Conservation (phyloP, 257 asterid genomes). For the Ajuga chamaepitys region DNA sequence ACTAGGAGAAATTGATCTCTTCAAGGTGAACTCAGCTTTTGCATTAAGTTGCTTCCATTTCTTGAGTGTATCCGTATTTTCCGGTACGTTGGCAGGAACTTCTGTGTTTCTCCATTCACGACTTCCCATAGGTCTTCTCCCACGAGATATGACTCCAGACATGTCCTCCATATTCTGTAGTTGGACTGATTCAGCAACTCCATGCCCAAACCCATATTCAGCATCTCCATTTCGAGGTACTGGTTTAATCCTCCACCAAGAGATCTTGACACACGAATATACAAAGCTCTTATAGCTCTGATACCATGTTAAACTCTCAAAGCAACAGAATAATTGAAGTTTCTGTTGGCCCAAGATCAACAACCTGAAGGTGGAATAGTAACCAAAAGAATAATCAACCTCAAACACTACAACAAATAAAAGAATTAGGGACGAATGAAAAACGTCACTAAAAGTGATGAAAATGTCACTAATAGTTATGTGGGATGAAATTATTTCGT, state of each 20-base stretch:
- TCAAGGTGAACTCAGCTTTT: not conserved
- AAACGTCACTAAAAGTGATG: too few relatives aligned
- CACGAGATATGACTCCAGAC: too few relatives aligned
- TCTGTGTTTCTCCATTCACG: conserved; percentile 1
- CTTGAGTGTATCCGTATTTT: not conserved
- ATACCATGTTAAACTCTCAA: not conserved
- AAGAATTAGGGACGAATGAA: too few relatives aligned
- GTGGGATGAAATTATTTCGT: too few relatives aligned
- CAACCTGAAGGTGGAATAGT: too few relatives aligned
- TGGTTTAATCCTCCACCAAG: not conserved
- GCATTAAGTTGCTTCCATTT: conserved; percentile 4
- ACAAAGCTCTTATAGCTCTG: not conserved
- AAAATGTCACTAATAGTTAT: too few relatives aligned
- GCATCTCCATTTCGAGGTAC: not conserved
- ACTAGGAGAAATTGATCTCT: not conserved
- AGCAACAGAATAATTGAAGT: too few relatives aligned
- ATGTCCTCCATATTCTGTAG: conserved; percentile 11
- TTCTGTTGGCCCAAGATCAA: too few relatives aligned
- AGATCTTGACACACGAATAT: not conserved
- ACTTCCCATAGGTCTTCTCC: conserved; percentile 4
- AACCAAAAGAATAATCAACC: too few relatives aligned
- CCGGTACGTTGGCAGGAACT: too few relatives aligned
- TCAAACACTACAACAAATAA: too few relatives aligned
- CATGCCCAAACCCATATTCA: not conserved
- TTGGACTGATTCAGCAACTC: conserved; percentile 12